Evolutionary conservation across 2,329 filamentous ascomycete genomes (phyloP).

Genomic region (Fusarium kyushuense): DNA sequence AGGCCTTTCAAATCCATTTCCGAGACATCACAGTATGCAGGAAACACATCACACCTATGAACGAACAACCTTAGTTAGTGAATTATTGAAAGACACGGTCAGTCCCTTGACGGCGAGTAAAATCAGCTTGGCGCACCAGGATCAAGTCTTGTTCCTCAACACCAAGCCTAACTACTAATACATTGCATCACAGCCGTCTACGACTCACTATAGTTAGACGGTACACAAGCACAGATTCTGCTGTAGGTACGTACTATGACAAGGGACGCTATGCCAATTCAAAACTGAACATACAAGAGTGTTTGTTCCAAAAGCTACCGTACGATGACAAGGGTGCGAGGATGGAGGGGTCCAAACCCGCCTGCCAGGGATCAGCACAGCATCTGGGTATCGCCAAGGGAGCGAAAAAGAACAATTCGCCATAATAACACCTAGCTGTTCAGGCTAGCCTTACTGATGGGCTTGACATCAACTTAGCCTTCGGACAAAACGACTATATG

Average conservation of each 20-base stretch:
- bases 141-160: conserved; percentile 20
- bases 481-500: not conserved
- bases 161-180: conserved; percentile 11
- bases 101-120: conserved; percentile 3
- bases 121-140: not conserved
- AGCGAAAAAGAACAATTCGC: conserved; percentile 48
- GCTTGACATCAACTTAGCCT: not conserved
- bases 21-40: not conserved
- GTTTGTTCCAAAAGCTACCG: conserved; percentile 19
- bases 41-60: not conserved
- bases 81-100: not conserved
- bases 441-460: conserved; percentile 1
- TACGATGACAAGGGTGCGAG: conserved; percentile 31
- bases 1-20: not conserved
- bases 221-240: conserved; percentile 14
- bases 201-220: conserved; percentile 10
- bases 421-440: conserved; percentile 33
- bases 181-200: conserved; percentile 21
- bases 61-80: not conserved
- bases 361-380: conserved; percentile 38
- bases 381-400: conserved; percentile 44
- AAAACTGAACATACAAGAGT: conserved; percentile 32
- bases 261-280: conserved; percentile 33
- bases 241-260: conserved; percentile 24
- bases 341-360: conserved; percentile 34